A percentile compares a stretch with the other conserved stretches of the same genome.
Conservation (phyloP, 176 grass and related monocot genomes). For the Oryza meyeriana region DNA sequence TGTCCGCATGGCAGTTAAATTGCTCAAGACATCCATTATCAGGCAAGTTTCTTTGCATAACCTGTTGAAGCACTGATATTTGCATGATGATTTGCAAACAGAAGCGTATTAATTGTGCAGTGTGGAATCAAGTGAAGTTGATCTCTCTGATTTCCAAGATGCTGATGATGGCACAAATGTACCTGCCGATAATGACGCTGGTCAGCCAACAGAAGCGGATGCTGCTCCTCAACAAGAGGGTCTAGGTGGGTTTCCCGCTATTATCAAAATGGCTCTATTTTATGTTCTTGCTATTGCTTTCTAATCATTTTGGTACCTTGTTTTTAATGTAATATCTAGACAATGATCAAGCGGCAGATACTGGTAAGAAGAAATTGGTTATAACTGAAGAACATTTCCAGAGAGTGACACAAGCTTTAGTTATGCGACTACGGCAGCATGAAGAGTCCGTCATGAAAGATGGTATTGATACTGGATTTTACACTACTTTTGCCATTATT, state of each 20-base stretch:
- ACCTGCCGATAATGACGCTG: conserved; percentile 38
- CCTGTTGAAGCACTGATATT: conserved; percentile 8
- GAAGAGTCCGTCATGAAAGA: conserved; percentile 75
- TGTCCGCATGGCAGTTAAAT: conserved; percentile 85
- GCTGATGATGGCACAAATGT: conserved; percentile 43
- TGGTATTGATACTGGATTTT: conserved; percentile 49
- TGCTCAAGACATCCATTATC: conserved; percentile 98
- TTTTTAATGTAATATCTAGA: conserved; percentile 43
- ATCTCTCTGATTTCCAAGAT: conserved; percentile 97
- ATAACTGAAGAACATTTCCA: conserved; percentile 98
- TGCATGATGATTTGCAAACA: conserved; percentile 9
- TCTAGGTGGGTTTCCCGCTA: conserved; percentile 37
- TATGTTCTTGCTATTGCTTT: not conserved
- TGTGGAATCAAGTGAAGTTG: conserved; percentile 98
- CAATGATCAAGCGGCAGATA: conserved; percentile 46
- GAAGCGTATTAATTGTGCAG: conserved; percentile 44
- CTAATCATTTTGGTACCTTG: conserved; percentile 12
- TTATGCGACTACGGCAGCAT: conserved; percentile 78
- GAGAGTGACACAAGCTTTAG: conserved; percentile 86
- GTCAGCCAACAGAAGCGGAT: conserved; percentile 28
- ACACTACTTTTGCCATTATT: not conserved
- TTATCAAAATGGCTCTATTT: not conserved
- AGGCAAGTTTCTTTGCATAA: conserved; percentile 41
- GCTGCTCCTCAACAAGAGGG: conserved; percentile 35
- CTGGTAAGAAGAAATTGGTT: conserved; percentile 77